These are phyloP conservation scores for Fraxinus excelsior DNA, from an alignment of 257 asterid species.

Conservation along the genomic window DNA sequence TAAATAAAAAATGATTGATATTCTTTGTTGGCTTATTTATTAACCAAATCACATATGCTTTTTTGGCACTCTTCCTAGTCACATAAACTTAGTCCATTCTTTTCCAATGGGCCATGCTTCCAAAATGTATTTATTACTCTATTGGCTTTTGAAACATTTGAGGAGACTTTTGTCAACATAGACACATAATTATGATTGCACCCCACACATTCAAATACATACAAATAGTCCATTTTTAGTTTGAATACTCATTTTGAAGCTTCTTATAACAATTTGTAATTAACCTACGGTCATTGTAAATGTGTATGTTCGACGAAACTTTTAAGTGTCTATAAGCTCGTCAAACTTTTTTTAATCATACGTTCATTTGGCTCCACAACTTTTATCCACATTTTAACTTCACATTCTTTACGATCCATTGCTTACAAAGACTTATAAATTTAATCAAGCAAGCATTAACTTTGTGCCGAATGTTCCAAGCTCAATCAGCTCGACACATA, in stretches of 20 bases:
- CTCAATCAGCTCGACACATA: neutral
- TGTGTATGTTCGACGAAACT: neutral
- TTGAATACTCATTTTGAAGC: neutral
- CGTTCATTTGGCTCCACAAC: too few species aligned
- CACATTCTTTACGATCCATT: too few species aligned
- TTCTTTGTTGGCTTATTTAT: conserved; percentile 1
- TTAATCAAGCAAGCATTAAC: too few species aligned
- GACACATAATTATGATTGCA: neutral
- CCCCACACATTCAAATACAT: neutral
- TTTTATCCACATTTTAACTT: too few species aligned
- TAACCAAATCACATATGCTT: conserved; percentile 5
- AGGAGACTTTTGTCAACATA: neutral
- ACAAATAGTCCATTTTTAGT: neutral
- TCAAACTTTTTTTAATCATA: too few species aligned
- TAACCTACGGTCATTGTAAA: neutral
- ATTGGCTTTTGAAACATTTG: conserved; percentile 1
- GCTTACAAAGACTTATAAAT: too few species aligned
- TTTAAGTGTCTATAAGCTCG: too few species aligned
- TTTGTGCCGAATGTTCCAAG: neutral
- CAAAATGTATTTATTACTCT: conserved; percentile 9
- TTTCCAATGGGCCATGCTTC: neutral
- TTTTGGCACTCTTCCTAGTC: conserved; percentile 14
- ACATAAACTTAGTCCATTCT: conserved; percentile 5
- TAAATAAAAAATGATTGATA: too few species aligned
- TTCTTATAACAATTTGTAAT: neutral